Conservation (phyloP, 169 alveolate genomes). For the Babesia caballi region DNA sequence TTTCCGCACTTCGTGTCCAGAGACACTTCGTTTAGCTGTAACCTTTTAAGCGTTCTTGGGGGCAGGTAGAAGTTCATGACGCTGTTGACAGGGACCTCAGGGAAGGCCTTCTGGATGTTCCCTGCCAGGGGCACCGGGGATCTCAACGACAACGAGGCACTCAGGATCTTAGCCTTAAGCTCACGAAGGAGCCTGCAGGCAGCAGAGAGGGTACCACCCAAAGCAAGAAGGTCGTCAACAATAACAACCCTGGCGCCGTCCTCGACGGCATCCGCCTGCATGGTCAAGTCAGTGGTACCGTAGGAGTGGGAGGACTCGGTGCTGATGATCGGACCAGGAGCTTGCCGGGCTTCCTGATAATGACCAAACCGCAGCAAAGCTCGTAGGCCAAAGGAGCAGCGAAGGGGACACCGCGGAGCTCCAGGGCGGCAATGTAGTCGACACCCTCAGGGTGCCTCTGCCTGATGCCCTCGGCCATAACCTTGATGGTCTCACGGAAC, state of each 20-base stretch:
- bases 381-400: not conserved
- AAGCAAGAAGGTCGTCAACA: not conserved
- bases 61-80: not conserved
- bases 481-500: not conserved
- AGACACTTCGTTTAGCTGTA: no score
- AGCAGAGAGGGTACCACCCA: not conserved
- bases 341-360: not conserved
- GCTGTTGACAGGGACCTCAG: not conserved
- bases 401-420: conserved; percentile 8
- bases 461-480: conserved; percentile 1
- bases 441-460: conserved; percentile 1
- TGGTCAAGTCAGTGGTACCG: not conserved
- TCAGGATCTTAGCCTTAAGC: not conserved
- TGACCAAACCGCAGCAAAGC: not conserved
- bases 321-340: not conserved
- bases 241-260: not conserved
- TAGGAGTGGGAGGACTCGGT: not conserved
- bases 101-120: not conserved
- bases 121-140: not conserved
- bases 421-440: not conserved
- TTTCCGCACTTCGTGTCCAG: no score
- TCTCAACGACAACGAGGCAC: not conserved
- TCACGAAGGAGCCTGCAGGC: not conserved
- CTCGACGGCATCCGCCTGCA: not conserved
- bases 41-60: no score